Base-by-base conservation (phyloP, 2,329 filamentous ascomycete genomes). In the Diplodia seriata region DNA sequence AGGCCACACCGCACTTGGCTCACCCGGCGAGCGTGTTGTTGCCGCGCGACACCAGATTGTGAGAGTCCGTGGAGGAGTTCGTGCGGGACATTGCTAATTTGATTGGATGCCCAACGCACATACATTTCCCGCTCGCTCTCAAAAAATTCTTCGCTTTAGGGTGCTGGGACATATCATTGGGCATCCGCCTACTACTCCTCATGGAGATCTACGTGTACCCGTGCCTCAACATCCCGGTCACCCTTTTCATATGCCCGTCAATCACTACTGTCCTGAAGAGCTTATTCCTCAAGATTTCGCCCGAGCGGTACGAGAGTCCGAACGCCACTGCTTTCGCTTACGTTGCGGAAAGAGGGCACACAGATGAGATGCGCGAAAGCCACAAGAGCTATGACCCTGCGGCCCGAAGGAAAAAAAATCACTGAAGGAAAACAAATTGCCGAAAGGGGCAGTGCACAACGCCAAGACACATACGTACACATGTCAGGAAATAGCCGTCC, bases 281-380 rank as follows among this genome's bases (percentile, higher is more conserved):
- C 43, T 47, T 47, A 47, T 20, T 47, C 43, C 43, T 47, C 7
- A 47, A 20, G 20, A 18, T 47, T 38, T 47, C 5, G n/a, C n/a
- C 43, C 43, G 43, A 47, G 43, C 43, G 43, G 43, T 47, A 47
- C 43, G 43, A 47, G 43, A 47, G 43, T 47, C 43, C 11, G 43
- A 47, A 20, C 18, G 43, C 43, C 43, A 47, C 43, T 9, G 18
- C n/a, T 47, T 47, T 47, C 43, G 43, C 43, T 47, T 47, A 47
- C 18, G n/a, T 47, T 47, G 43, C 43, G 20, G n/a, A 47, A 47
- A 47, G 14, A 47, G 43, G 43, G n/a, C 43, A n/a, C 43, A 47
- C 43, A n/a, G 43, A n/a, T n/a, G 18, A 3, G 23, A 43, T 9
- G n/a, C 18, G 43, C 43, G n/a, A 47, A 20, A n/a, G 43, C 43